phyloP scores from a whole-genome alignment of 129 eudicot genomes.

The sunflower (Helianthus annuus) region HanXRQr2.0-SUNRISE NC_035445.2:79694777-79695276 shows the following conservation, averaged over 20 bases:
- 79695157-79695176: not conserved
- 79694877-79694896: slow-evolving; percentile 94
- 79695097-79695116: slow-evolving; percentile 77
- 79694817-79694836: slow-evolving; percentile 81
- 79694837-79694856: slow-evolving; percentile 64
- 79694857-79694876: slow-evolving; percentile 99
- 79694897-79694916: slow-evolving; percentile 80
- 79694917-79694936: slow-evolving; percentile 97
- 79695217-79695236: no score
- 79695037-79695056: slow-evolving; percentile 51
- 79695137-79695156: not conserved
- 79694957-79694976: slow-evolving; percentile 53
- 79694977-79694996: slow-evolving; percentile 53
- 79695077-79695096: slow-evolving; percentile 58
- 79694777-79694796: not conserved
- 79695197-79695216: no score
- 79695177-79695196: no score
- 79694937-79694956: slow-evolving; percentile 94
- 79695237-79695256: no score
- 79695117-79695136: slow-evolving; percentile 21
- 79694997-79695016: slow-evolving; percentile 19
- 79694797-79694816: not conserved
- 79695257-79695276: no score
- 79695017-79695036: slow-evolving; percentile 46
- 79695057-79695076: slow-evolving; percentile 27